Conservation (phyloP, 371 early-diverging fungal genomes). For the Cokeromyces recurvatus region DNA sequence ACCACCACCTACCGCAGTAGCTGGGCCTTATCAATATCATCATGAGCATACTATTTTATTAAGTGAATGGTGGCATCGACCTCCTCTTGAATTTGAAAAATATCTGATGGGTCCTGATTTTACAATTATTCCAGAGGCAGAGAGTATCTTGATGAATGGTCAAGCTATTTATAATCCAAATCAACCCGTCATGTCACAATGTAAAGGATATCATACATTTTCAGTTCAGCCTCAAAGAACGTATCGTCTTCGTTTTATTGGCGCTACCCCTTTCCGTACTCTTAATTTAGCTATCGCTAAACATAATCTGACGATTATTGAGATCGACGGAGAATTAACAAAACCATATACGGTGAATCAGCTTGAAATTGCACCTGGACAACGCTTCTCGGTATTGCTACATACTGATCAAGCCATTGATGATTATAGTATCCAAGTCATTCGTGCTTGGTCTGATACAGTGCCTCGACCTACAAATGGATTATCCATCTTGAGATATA, state of each 20-base stretch:
- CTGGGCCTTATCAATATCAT: constrained; percentile 31
- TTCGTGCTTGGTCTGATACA: constrained; percentile 30
- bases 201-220: constrained; percentile 28
- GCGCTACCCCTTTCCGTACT: constrained; percentile 37
- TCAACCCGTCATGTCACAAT: constrained; percentile 10
- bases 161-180: constrained; percentile 16
- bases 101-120: constrained; percentile 30
- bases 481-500: constrained; percentile 24
- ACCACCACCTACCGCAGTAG: neutral
- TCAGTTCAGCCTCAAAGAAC: constrained; percentile 25
- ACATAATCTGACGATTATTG: constrained; percentile 41
- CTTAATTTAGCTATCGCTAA: constrained; percentile 34
- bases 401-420: constrained; percentile 15
- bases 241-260: constrained; percentile 39
- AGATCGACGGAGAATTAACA: constrained; percentile 39
- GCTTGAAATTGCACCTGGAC: constrained; percentile 40
- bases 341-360: constrained; percentile 24
- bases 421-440: constrained; percentile 29
- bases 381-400: constrained; percentile 37
- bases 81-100: constrained; percentile 22
- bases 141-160: constrained; percentile 44
- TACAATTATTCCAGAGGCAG: constrained; percentile 30
- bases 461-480: constrained; percentile 30
- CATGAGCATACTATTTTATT: constrained; percentile 36
- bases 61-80: constrained; percentile 48